phyloP scores from a whole-genome alignment of 805 yeast genomes.

The Nakazawaea ernobii region DNA sequence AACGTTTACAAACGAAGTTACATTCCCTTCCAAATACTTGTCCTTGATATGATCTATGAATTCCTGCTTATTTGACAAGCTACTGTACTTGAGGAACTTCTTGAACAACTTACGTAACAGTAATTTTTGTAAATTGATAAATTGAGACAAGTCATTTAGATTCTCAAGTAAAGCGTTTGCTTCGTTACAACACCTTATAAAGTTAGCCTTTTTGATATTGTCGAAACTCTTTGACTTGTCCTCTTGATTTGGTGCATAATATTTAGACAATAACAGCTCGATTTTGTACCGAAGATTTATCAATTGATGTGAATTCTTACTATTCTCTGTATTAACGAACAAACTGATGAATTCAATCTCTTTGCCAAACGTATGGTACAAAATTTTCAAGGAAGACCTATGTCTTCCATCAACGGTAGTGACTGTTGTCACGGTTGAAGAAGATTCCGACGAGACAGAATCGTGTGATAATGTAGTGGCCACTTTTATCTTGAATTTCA shows the following conservation, averaged over 20 bases:
- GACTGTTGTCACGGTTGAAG: not conserved
- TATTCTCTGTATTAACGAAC: slow-evolving; percentile 61
- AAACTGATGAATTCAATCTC: slow-evolving; percentile 58
- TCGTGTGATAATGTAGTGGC: slow-evolving; percentile 35
- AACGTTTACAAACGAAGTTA: slow-evolving; percentile 52
- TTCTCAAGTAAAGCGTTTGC: slow-evolving; percentile 40
- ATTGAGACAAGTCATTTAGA: slow-evolving; percentile 62
- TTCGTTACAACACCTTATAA: slow-evolving; percentile 26
- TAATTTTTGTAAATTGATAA: slow-evolving; percentile 66
- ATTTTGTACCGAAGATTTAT: slow-evolving; percentile 13
- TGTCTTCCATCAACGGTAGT: slow-evolving; percentile 7
- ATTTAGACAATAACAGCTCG: slow-evolving; percentile 1
- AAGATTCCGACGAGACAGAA: slow-evolving; percentile 5
- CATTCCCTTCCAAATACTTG: slow-evolving; percentile 28
- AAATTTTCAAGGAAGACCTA: slow-evolving; percentile 20
- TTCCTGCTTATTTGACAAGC: slow-evolving; percentile 24
- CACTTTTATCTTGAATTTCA: slow-evolving; percentile 58
- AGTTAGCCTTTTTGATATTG: slow-evolving; percentile 14
- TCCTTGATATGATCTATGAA: slow-evolving; percentile 25
- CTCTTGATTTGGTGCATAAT: not conserved
- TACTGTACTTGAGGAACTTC: slow-evolving; percentile 50
- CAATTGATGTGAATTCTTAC: slow-evolving; percentile 56
- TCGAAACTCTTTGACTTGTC: not conserved
- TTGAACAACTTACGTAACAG: slow-evolving; percentile 70
- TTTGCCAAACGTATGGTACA: slow-evolving; percentile 41